phyloP scores from a whole-genome alignment of 2,329 filamentous ascomycete genomes.

The Aurifilum marmelostoma region DNA sequence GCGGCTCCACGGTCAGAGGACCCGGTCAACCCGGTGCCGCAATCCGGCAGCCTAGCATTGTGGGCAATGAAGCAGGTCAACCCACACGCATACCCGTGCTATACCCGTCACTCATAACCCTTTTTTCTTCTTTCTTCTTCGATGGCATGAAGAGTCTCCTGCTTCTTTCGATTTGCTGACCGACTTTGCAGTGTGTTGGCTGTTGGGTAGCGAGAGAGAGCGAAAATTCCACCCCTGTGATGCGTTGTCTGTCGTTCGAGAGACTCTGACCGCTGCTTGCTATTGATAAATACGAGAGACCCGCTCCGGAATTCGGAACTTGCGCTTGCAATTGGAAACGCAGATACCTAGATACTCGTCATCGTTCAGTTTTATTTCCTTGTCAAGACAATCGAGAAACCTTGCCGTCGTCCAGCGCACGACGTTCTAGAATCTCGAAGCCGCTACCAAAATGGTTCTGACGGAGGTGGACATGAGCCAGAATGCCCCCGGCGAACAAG shows the following conservation, averaged over 20 bases:
- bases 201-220: not conserved
- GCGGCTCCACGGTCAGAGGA: not conserved
- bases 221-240: not conserved
- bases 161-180: not conserved
- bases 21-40: not conserved
- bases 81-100: conserved; percentile 2
- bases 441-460: not conserved
- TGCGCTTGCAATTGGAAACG: not conserved
- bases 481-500: not conserved
- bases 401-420: not conserved
- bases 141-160: not conserved
- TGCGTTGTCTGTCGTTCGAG: conserved; percentile 8
- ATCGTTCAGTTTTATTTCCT: not conserved
- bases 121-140: no score
- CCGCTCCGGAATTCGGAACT: conserved; percentile 11
- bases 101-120: conserved; percentile 1
- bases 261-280: conserved; percentile 19
- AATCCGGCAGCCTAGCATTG: not conserved
- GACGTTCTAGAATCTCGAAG: no score
- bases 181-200: not conserved
- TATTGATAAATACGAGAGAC: conserved; percentile 2
- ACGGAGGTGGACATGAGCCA: not conserved
- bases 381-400: not conserved
- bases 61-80: not conserved
- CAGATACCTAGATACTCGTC: not conserved